These are phyloP conservation scores for Leccinum disarticulatum DNA, from an alignment of 768 basidiomycete species.

Conservation along the genomic window DNA sequence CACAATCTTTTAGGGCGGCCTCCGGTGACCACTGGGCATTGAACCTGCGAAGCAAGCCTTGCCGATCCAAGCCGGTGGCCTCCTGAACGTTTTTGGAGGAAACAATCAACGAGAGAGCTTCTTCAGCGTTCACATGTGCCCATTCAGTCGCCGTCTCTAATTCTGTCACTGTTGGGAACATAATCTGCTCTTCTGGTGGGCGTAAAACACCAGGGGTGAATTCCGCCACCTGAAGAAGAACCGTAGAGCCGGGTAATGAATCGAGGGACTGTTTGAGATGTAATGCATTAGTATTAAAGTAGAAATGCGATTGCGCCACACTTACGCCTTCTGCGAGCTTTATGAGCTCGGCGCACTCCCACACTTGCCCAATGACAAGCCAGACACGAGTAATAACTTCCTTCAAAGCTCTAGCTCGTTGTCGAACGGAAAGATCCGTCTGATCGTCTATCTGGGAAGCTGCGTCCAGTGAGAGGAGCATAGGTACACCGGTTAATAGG, in stretches of 20 bases:
- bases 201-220: constrained; percentile 43
- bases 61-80: constrained; percentile 61
- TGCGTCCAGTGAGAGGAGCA: constrained; percentile 74
- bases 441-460: constrained; percentile 46
- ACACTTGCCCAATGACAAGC: constrained; percentile 66
- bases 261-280: constrained; percentile 43
- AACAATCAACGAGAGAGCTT: constrained; percentile 56
- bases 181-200: constrained; percentile 43
- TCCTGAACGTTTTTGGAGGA: constrained; percentile 55
- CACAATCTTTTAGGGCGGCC: constrained; percentile 73
- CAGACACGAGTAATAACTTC: constrained; percentile 66
- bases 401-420: constrained; percentile 54
- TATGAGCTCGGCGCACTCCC: constrained; percentile 60
- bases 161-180: constrained; percentile 37
- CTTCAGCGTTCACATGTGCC: constrained; percentile 50
- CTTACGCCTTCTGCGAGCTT: constrained; percentile 57
- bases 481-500: constrained; percentile 76
- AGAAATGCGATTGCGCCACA: constrained; percentile 13
- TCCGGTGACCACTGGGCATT: constrained; percentile 71
- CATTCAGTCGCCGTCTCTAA: constrained; percentile 21
- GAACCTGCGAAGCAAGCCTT: constrained; percentile 53
- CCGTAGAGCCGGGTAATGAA: constrained; percentile 37
- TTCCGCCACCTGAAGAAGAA: constrained; percentile 37
- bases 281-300: constrained; percentile 16
- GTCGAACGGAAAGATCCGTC: constrained; percentile 38